phyloP scores from a whole-genome alignment of 768 basidiomycete genomes.

The Psilocybe sp. region DNA sequence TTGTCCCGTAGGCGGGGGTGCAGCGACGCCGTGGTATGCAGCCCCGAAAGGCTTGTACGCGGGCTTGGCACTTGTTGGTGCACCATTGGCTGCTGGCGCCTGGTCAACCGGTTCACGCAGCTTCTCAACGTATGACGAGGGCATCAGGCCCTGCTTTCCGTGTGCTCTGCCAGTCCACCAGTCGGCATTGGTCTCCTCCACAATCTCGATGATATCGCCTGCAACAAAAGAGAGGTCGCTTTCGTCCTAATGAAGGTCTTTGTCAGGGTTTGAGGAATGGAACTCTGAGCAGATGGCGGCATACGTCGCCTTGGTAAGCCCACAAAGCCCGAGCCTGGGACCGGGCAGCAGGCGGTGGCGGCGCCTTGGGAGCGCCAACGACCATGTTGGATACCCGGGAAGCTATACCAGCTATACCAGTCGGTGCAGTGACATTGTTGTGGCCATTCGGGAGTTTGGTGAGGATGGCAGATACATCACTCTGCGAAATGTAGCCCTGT shows the following conservation, averaged over 20 bases:
- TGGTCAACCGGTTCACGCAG: conserved; percentile 17
- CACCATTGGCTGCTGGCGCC: conserved; percentile 17
- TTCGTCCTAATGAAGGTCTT: conserved; percentile 48
- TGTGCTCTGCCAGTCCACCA: conserved; percentile 81
- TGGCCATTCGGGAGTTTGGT: conserved; percentile 40
- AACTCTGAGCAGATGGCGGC: conserved; percentile 29
- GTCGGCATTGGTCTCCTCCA: conserved; percentile 78
- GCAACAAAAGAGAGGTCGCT: conserved; percentile 77
- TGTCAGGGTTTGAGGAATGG: conserved; percentile 4
- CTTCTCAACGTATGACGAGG: conserved; percentile 69
- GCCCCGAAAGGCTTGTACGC: conserved; percentile 45
- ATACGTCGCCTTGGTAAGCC: conserved; percentile 62
- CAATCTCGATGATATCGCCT: conserved; percentile 77
- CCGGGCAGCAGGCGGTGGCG: conserved; percentile 13
- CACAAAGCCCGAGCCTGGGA: conserved; percentile 56
- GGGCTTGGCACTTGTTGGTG: conserved; percentile 22
- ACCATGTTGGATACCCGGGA: conserved; percentile 16
- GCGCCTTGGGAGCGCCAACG: conserved; percentile 4
- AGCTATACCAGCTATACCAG: conserved; percentile 17
- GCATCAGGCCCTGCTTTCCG: conserved; percentile 73
- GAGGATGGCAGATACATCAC: conserved; percentile 48
- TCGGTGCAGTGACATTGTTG: conserved; percentile 6
- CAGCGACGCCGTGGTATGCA: conserved; percentile 36
- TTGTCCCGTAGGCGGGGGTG: conserved; percentile 34
- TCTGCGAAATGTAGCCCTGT: conserved; percentile 49